Evolutionary conservation across 2,329 filamentous ascomycete species (phyloP).

Genomic region (Aspergillus sp.): DNA sequence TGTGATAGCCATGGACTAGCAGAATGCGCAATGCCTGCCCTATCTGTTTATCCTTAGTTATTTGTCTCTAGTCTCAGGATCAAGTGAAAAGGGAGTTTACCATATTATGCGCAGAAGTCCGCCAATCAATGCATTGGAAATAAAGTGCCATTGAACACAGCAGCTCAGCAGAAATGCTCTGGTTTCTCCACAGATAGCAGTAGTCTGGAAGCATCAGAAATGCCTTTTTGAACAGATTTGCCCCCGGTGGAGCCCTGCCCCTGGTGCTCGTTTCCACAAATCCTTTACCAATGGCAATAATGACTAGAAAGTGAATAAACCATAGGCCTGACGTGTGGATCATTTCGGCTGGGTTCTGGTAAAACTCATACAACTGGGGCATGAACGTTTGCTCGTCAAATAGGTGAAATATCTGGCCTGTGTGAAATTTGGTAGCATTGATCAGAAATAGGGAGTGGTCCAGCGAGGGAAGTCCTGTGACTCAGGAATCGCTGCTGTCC

Average conservation of each 20-base stretch:
- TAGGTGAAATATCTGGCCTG: conserved; percentile 47
- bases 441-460: conserved; percentile 47
- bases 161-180: conserved; percentile 44
- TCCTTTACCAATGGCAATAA: conserved; percentile 51
- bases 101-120: conserved; percentile 41
- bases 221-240: conserved; percentile 42
- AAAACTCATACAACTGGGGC: conserved; percentile 36
- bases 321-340: conserved; percentile 32
- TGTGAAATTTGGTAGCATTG: conserved; percentile 51
- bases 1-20: conserved; percentile 47
- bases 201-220: conserved; percentile 41
- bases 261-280: conserved; percentile 39
- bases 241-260: conserved; percentile 39
- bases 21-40: conserved; percentile 48
- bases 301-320: conserved; percentile 49
- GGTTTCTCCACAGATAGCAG: conserved; percentile 35
- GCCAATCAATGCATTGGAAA: conserved; percentile 46
- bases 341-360: conserved; percentile 25
- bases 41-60: conserved; percentile 26
- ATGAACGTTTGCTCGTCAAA: conserved; percentile 50
- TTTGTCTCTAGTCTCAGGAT: not conserved
- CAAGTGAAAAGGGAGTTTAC: conserved; percentile 21
- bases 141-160: conserved; percentile 49
- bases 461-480: conserved; percentile 28
- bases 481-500: conserved; percentile 14